phyloP scores from a whole-genome alignment of 257 asterid species.

The Solanum clarkiae region DNA sequence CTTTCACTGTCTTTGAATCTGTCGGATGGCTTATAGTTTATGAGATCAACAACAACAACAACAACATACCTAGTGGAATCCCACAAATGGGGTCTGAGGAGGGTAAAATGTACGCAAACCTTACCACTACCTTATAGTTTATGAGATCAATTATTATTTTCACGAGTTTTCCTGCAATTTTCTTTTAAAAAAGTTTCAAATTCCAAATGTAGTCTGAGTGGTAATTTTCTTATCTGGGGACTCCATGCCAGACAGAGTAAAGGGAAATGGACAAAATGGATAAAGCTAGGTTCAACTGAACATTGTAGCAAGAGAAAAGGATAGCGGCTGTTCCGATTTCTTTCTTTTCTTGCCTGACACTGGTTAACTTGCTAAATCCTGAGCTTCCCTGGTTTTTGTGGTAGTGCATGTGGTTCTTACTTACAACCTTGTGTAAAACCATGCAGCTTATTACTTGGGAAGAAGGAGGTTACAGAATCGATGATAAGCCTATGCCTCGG shows the following conservation, averaged over 20 bases:
- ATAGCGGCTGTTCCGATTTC: background rate
- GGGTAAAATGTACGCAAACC: no score
- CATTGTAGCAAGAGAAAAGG: background rate
- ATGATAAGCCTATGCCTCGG: conserved; percentile 86
- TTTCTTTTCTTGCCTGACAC: no score
- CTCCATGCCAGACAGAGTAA: background rate
- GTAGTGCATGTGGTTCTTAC: background rate
- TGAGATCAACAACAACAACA: background rate
- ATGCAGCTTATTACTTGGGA: conserved; percentile 91
- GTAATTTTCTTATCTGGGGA: background rate
- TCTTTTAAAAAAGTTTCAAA: background rate
- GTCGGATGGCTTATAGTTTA: background rate
- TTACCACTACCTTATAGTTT: background rate
- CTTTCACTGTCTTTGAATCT: background rate
- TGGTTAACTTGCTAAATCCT: background rate
- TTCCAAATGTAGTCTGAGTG: background rate
- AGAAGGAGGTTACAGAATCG: conserved; percentile 70
- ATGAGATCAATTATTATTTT: background rate
- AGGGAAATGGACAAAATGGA: background rate
- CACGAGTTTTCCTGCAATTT: background rate
- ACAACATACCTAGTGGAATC: no score
- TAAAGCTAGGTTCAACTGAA: background rate
- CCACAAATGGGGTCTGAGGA: no score
- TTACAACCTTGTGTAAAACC: conserved; percentile 1
- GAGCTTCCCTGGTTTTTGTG: background rate